Base-by-base conservation (phyloP, 768 basidiomycete genomes). In the Boletus rubroflammeus region DNA sequence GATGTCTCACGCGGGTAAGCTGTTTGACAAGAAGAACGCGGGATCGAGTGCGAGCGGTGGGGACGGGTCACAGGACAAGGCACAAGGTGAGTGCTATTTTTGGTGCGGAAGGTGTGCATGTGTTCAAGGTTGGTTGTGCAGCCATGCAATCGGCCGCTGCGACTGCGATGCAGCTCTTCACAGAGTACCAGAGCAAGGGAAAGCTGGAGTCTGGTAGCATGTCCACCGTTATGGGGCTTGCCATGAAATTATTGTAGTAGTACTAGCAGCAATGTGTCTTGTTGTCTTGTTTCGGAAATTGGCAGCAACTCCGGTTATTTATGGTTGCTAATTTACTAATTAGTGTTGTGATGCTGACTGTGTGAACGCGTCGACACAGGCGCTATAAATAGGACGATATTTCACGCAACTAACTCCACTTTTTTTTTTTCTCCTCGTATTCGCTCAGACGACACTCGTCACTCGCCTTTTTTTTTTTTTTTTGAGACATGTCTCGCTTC, bases 401-500 rank as follows among this genome's bases (percentile, higher is more conserved):
- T 61, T 57, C 6, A 15, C 28, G 29, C 56, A 45, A 14, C 31
- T 17, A n/a, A 19, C 1, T 38, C 9, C 25, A 8, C n/a, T n/a
- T n/a, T n/a, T n/a, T n/a, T 14, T 15, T 39, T 42, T 47, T 46
- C 53, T 54, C 35, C 6, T 39, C 23, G 11, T 45, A n/a, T 14
- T 36, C 17, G 35, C 13, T 35, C 26, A 9, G 5, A 0, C 26
- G 28, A 21, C n/a, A n/a, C n/a, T n/a, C n/a, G n/a, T n/a, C n/a
- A n/a, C n/a, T n/a, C n/a, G n/a, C n/a, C n/a, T n/a, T n/a, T n/a
- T n/a, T n/a, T n/a, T n/a, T n/a, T n/a, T n/a, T n/a, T 21, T 35
- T 43, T 58, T 60, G 71, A 71, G 69, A 66, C 66, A 80, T 80
- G 79, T 76, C 76, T 62, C 75, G 71, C 64, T 72, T 70, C 76